Conservation (phyloP, 441 rosid genomes). For the Francoa sonchifolia region DNA sequence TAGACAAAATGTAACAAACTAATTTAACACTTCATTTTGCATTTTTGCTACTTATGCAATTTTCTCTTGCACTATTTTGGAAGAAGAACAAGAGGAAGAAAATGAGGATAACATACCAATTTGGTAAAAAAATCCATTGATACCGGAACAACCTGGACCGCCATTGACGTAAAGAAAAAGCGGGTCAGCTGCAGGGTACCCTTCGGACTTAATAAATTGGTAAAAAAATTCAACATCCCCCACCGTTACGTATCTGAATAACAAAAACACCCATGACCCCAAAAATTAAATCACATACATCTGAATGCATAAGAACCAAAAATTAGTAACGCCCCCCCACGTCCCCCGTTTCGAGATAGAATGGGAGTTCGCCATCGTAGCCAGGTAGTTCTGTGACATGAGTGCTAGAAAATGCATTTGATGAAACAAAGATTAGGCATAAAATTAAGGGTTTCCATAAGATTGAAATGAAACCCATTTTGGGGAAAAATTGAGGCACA, state of each 20-base stretch:
- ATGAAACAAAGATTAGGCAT: too few relatives aligned
- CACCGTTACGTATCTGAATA: not conserved
- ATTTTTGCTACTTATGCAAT: too few relatives aligned
- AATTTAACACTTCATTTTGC: too few relatives aligned
- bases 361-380: not conserved
- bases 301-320: not conserved
- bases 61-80: too few relatives aligned
- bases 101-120: constrained; percentile 6
- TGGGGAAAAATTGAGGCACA: too few relatives aligned
- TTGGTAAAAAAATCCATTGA: constrained; percentile 2
- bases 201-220: not conserved
- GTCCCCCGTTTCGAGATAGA: not conserved
- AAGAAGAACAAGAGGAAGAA: too few relatives aligned
- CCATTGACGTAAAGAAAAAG: not conserved
- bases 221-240: constrained; percentile 1
- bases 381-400: constrained; percentile 1
- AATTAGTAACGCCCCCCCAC: not conserved
- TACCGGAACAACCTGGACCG: constrained; percentile 2
- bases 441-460: too few relatives aligned
- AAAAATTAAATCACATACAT: not conserved
- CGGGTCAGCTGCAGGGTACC: constrained; percentile 1
- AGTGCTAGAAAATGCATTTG: not conserved
- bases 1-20: too few relatives aligned
- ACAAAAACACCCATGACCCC: not conserved
- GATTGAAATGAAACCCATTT: too few relatives aligned